Conservation (phyloP, 2,329 filamentous ascomycete species). For the Xylariales sp. region DNA sequence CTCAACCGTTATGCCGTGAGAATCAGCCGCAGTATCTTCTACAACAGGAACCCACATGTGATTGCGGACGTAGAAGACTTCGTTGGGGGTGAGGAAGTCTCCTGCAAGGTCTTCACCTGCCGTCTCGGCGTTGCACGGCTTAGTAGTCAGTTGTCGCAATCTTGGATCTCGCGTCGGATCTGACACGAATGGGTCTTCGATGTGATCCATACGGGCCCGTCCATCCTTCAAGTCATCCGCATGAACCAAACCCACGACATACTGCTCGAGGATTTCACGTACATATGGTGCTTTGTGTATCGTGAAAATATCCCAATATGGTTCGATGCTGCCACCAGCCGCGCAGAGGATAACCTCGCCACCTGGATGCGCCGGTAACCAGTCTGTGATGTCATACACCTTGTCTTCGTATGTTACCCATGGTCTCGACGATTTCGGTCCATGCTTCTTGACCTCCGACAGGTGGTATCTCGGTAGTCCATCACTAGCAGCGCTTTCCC, state of each 20-base stretch:
- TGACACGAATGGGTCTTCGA: conserved; percentile 53
- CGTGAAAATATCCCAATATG: conserved; percentile 66
- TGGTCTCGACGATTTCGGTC: conserved; percentile 46
- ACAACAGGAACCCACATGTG: conserved; percentile 43
- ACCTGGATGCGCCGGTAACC: conserved; percentile 61
- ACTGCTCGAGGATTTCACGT: conserved; percentile 60
- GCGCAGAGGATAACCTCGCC: conserved; percentile 64
- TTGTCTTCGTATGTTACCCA: conserved; percentile 62
- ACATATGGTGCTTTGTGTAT: conserved; percentile 65
- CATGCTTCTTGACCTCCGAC: conserved; percentile 47
- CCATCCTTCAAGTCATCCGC: conserved; percentile 54
- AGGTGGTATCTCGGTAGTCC: conserved; percentile 45
- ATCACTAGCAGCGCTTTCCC: conserved; percentile 23
- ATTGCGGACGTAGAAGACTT: conserved; percentile 42
- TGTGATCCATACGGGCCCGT: conserved; percentile 42
- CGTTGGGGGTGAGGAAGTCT: conserved; percentile 39
- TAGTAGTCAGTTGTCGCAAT: conserved; percentile 34
- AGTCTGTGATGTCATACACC: conserved; percentile 68
- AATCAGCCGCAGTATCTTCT: conserved; percentile 25
- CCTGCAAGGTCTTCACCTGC: conserved; percentile 33
- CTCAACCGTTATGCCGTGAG: conserved; percentile 36
- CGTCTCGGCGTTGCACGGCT: conserved; percentile 48
- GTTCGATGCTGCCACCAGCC: conserved; percentile 59
- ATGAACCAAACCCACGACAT: conserved; percentile 58
- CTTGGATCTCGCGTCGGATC: conserved; percentile 38